Evolutionary conservation across 768 basidiomycete genomes (phyloP), one percentile per base, ranked within the genome.

Genomic region (Lactarius indigo): DNA sequence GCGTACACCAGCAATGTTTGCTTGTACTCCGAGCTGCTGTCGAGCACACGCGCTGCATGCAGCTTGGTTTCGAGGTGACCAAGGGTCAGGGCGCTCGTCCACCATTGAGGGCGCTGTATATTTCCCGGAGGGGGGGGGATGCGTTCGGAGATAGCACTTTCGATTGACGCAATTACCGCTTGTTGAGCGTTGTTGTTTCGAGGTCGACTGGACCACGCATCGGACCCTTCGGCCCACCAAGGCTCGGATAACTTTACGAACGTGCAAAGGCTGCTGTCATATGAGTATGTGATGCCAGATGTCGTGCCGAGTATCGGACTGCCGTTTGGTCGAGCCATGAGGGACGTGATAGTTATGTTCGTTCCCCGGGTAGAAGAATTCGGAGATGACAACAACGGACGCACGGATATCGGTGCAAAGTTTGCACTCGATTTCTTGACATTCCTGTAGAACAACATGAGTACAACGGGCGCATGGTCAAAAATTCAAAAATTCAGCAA

Each of bases 1-100:
- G 93, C 89, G 75, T 97, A 98, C 70, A 85, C 70, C 63, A 87
- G 70, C 70, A 98, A 74, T 63, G 85, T 86, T 72, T 87, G 84
- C 75, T 87, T 91, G 77, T 92, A 97, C 77, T 98, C 97, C 58
- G 80, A 76, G n/a, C 86, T 84, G 73, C 93, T 95, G 26, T 94
- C 92, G 41, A 98, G 79, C 57, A 86, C 74, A 69, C 79, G 83
- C 20, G 92, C 85, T 6, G 92, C 87, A 73, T 87, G 85, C 76
- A 97, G 75, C 68, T 87, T 84, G 59, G 87, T 87, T 80, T 99
- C 97, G 65, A 97, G 80, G 77, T 97, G 94, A 6, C 92, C 92
- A 26, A 99, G 82, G 17, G 92, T 91, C 72, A 95, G 75, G 23
- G 95, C 93, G 5, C 87, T 80, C 64, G 76, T 83, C 92, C 93